A percentile compares a stretch with the other conserved stretches of the same genome.
phyloP scores from a whole-genome alignment of 352 stramenopile genomes.

The Elongisporangium undulatum region DNA sequence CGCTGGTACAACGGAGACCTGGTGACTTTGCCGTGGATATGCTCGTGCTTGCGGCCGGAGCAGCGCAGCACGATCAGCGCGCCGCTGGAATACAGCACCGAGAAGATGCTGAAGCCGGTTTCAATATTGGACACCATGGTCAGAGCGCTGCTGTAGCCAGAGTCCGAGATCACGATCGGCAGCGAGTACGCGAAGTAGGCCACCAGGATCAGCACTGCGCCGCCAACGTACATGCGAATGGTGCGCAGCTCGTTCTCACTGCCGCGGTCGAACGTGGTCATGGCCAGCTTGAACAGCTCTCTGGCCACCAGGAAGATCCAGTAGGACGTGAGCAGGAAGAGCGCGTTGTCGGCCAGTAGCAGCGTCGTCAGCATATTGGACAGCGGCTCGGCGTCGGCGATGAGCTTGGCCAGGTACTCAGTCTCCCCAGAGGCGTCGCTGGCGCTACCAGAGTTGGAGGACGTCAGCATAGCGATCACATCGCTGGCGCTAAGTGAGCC shows the following conservation, averaged over 20 bases:
- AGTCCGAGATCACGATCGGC: constrained; percentile 34
- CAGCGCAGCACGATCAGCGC: constrained; percentile 36
- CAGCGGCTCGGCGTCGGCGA: constrained; percentile 33
- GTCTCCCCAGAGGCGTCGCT: constrained; percentile 45
- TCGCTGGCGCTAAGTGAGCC: constrained; percentile 17
- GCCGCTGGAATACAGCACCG: constrained; percentile 35
- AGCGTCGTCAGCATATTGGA: constrained; percentile 37
- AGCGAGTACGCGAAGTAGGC: constrained; percentile 28
- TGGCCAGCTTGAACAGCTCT: constrained; percentile 60
- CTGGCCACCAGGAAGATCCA: constrained; percentile 56
- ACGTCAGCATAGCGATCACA: constrained; percentile 9
- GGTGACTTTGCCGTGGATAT: constrained; percentile 63
- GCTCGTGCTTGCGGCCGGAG: constrained; percentile 59
- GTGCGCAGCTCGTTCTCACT: constrained; percentile 34
- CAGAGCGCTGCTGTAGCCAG: constrained; percentile 50
- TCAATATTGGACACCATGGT: constrained; percentile 50
- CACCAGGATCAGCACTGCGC: constrained; percentile 24
- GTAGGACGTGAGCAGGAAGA: constrained; percentile 61
- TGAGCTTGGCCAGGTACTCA: constrained; percentile 58
- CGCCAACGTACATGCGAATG: constrained; percentile 42
- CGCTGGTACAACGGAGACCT: constrained; percentile 59
- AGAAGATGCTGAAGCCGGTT: constrained; percentile 36
- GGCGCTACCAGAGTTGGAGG: constrained; percentile 30
- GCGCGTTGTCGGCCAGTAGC: constrained; percentile 52
- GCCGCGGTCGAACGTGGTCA: constrained; percentile 50